Conservation (phyloP, 371 early-diverging fungal species). For the Rhizopus microsporus region DNA sequence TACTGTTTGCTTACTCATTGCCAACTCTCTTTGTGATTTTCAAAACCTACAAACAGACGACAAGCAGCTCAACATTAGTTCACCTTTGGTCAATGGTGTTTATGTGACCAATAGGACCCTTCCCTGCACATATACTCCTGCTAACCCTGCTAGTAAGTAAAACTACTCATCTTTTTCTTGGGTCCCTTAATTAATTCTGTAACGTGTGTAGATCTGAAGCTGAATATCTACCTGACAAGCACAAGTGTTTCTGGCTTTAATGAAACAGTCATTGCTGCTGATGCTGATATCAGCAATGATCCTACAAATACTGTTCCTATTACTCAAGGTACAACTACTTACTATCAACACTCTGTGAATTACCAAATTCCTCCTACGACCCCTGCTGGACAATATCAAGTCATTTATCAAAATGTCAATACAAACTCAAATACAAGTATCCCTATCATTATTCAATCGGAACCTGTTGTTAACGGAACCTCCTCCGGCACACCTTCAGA, state of each 20-base stretch:
- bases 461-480: too few species aligned
- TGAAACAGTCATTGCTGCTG: conserved; percentile 20
- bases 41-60: conserved; percentile 4
- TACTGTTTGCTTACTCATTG: neutral
- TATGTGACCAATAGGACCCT: conserved; percentile 32
- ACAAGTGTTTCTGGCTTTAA: neutral
- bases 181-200: neutral
- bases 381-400: conserved; percentile 34
- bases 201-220: conserved; percentile 10
- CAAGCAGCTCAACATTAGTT: conserved; percentile 13
- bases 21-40: neutral
- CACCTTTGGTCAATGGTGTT: conserved; percentile 29
- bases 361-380: conserved; percentile 32
- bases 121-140: conserved; percentile 26
- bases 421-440: conserved; percentile 14
- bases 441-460: conserved; percentile 1
- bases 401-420: conserved; percentile 23
- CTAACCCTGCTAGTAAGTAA: conserved; percentile 10
- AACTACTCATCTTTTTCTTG: neutral
- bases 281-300: conserved; percentile 31
- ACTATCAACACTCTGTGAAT: conserved; percentile 40
- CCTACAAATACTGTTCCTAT: conserved; percentile 8
- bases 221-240: conserved; percentile 18
- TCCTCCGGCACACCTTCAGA: too few species aligned
- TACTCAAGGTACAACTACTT: conserved; percentile 21